phyloP scores from a whole-genome alignment of 495 filamentous ascomycete species.

The Acidiella bohemica region DNA sequence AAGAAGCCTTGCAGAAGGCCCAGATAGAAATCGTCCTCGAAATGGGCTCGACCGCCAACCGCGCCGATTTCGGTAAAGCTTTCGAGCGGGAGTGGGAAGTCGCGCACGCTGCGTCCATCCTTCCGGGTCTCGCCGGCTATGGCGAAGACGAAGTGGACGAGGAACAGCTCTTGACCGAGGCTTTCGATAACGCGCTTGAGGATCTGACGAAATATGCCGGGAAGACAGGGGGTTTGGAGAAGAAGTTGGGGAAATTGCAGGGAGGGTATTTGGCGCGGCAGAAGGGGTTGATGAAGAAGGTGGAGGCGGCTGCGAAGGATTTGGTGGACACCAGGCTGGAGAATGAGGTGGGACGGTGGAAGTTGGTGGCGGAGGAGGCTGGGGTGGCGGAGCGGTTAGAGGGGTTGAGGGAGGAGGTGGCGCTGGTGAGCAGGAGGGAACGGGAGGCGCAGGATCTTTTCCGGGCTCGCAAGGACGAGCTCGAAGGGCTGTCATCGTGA shows the following conservation, averaged over 20 bases:
- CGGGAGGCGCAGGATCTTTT: constrained; percentile 84
- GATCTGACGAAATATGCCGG: constrained; percentile 58
- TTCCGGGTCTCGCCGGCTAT: constrained; percentile 70
- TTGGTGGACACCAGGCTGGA: constrained; percentile 59
- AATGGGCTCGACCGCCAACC: constrained; percentile 25
- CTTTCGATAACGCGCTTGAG: constrained; percentile 58
- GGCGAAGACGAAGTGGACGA: constrained; percentile 58
- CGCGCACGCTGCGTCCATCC: constrained; percentile 39
- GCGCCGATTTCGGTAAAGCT: constrained; percentile 38
- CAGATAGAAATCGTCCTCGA: constrained; percentile 64
- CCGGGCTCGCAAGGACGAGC: constrained; percentile 58
- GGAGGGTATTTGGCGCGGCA: constrained; percentile 85
- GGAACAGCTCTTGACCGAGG: constrained; percentile 43
- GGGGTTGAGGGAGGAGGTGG: constrained; percentile 65
- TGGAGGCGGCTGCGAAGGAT: constrained; percentile 62
- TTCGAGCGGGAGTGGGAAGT: constrained; percentile 51
- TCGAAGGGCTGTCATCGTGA: constrained; percentile 43
- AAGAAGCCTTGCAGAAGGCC: constrained; percentile 57
- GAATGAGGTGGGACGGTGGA: constrained; percentile 58
- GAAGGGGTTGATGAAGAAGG: constrained; percentile 67
- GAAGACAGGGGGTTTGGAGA: constrained; percentile 73
- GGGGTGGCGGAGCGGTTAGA: constrained; percentile 61
- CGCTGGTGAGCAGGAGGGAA: constrained; percentile 68
- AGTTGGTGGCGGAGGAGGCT: constrained; percentile 64
- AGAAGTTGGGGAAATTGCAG: constrained; percentile 76